Percentiles rank a stretch among this genome's conserved stretches.
These are phyloP conservation scores for Wickerhamomyces tratensis DNA, from an alignment of 805 yeast genomes.

Conservation along the genomic window DNA sequence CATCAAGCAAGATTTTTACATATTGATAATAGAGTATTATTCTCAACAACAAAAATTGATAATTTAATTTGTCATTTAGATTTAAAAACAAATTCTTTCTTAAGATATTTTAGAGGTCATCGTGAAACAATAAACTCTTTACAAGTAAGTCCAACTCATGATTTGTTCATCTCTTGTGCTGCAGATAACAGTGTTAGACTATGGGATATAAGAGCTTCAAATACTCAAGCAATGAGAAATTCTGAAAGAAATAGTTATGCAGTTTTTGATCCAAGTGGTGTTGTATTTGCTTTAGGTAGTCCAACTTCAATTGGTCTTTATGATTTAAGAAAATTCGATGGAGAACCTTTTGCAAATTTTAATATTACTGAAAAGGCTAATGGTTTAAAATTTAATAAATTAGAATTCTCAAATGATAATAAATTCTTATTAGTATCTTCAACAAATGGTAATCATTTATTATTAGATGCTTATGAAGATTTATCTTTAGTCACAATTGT, in stretches of 20 bases:
- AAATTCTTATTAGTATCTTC: constrained; percentile 50
- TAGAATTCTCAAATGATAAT: constrained; percentile 78
- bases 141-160: constrained; percentile 64
- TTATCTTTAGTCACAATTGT: constrained; percentile 36
- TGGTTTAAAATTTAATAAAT: constrained; percentile 41
- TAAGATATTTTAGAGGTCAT: constrained; percentile 86
- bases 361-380: constrained; percentile 21
- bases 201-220: constrained; percentile 76
- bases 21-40: constrained; percentile 58
- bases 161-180: constrained; percentile 56
- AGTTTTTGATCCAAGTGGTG: constrained; percentile 79
- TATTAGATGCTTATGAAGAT: constrained; percentile 55
- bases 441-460: constrained; percentile 44
- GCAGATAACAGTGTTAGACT: constrained; percentile 71
- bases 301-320: constrained; percentile 40
- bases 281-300: constrained; percentile 55
- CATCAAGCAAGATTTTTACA: constrained; percentile 82
- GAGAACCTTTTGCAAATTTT: constrained; percentile 43
- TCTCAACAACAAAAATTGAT: constrained; percentile 77
- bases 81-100: constrained; percentile 65
- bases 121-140: constrained; percentile 62
- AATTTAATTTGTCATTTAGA: constrained; percentile 69
- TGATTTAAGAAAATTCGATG: constrained; percentile 47
- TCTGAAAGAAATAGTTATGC: constrained; percentile 45
- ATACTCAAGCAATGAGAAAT: constrained; percentile 53